These are phyloP conservation scores for Erythrophleum fordii DNA, from an alignment of 306 rosid species.

Conservation along the genomic window DNA sequence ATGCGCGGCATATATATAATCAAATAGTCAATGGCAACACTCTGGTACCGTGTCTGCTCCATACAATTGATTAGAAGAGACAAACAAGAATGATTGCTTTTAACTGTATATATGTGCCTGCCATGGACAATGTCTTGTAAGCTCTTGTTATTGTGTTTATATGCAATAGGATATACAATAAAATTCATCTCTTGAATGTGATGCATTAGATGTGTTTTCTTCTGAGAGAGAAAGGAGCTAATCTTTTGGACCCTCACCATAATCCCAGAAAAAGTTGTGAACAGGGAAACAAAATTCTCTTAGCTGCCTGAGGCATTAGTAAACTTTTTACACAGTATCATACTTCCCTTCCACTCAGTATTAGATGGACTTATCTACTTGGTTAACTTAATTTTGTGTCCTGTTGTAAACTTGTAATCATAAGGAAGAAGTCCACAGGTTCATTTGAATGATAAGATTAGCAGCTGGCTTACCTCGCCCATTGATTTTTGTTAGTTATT, in stretches of 20 bases:
- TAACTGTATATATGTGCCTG: neutral
- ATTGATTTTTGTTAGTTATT: too few species aligned
- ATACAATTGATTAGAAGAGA: neutral
- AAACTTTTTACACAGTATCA: neutral
- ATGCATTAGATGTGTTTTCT: neutral
- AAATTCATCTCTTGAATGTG: neutral
- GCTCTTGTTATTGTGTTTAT: neutral
- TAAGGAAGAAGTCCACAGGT: too few species aligned
- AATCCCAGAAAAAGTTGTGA: neutral
- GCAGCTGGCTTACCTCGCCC: too few species aligned
- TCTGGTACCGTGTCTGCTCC: neutral
- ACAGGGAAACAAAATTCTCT: neutral
- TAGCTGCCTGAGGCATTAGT: neutral
- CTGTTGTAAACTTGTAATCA: too few species aligned
- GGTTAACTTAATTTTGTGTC: too few species aligned
- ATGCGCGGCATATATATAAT: neutral
- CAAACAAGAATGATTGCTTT: neutral
- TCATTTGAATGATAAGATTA: too few species aligned
- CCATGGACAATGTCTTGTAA: neutral
- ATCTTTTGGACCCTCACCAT: neutral
- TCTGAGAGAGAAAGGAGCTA: neutral
- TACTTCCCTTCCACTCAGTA: neutral
- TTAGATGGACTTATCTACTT: neutral
- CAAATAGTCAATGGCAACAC: neutral
- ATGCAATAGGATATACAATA: neutral